A percentile compares a stretch with the other conserved stretches of the same genome.
phyloP scores from a whole-genome alignment of 169 alveolate genomes.

The Plasmodium cynomolgi region DNA sequence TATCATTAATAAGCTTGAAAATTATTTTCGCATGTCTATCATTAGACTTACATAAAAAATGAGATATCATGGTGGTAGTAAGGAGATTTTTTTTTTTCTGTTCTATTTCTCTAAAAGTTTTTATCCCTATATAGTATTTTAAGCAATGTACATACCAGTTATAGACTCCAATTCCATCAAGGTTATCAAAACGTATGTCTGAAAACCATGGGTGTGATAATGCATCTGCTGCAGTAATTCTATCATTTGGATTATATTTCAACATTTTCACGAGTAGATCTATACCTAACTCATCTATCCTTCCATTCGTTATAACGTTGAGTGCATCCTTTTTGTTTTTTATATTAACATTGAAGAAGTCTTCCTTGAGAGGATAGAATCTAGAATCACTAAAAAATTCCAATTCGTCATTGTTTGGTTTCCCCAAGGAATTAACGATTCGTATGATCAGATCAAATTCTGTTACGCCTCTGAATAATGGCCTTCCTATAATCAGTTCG shows the following conservation, averaged over 20 bases:
- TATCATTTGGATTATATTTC: slow-evolving; percentile 93
- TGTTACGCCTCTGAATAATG: slow-evolving; percentile 91
- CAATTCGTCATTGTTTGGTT: slow-evolving; percentile 89
- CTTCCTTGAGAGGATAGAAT: slow-evolving; percentile 84
- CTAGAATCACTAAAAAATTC: slow-evolving; percentile 86
- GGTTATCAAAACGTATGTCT: slow-evolving; percentile 84
- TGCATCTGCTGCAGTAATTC: slow-evolving; percentile 96
- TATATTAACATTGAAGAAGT: slow-evolving; percentile 78
- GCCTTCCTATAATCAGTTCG: slow-evolving; percentile 89
- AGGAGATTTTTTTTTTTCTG: slow-evolving; percentile 79
- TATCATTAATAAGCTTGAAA: slow-evolving; percentile 60
- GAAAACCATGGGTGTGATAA: slow-evolving; percentile 95
- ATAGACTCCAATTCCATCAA: slow-evolving; percentile 88
- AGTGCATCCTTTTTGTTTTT: slow-evolving; percentile 79
- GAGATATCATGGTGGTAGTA: slow-evolving; percentile 86
- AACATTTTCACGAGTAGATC: slow-evolving; percentile 93
- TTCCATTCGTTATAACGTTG: slow-evolving; percentile 78
- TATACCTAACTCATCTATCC: slow-evolving; percentile 83
- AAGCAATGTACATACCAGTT: slow-evolving; percentile 86
- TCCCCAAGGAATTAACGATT: slow-evolving; percentile 87
- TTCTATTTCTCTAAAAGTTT: slow-evolving; percentile 84
- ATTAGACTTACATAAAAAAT: slow-evolving; percentile 78
- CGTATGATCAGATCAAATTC: slow-evolving; percentile 87
- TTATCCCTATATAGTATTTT: slow-evolving; percentile 84
- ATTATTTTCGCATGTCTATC: slow-evolving; percentile 66